Evolutionary conservation across 176 grass and related monocot genomes (phyloP).

Genomic region (Musa itinerans): DNA sequence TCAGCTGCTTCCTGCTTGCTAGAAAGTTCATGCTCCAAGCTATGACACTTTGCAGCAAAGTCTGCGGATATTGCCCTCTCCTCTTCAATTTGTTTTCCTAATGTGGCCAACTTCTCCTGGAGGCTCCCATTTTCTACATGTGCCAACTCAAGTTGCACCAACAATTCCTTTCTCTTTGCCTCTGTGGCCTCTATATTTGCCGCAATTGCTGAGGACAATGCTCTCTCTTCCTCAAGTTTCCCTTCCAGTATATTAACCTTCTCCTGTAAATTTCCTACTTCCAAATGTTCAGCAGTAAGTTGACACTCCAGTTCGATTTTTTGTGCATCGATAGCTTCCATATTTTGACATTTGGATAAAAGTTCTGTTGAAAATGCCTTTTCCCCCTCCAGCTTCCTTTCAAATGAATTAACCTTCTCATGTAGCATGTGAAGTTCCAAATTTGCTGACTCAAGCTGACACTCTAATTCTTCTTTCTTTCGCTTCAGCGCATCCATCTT

Average conservation of each 20-base stretch:
- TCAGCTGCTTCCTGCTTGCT: constrained; percentile 22
- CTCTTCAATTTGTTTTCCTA: constrained; percentile 45
- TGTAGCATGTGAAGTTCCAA: constrained; percentile 37
- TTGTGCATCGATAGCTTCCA: constrained; percentile 23
- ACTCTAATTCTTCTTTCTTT: constrained; percentile 44
- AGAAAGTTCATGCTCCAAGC: constrained; percentile 37
- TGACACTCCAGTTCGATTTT: constrained; percentile 35
- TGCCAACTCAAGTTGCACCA: constrained; percentile 30
- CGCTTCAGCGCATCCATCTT: constrained; percentile 35
- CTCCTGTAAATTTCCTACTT: constrained; percentile 35
- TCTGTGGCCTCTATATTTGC: constrained; percentile 51
- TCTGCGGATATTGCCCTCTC: constrained; percentile 26
- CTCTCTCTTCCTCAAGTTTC: constrained; percentile 54
- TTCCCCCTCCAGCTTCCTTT: constrained; percentile 34
- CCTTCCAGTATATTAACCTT: constrained; percentile 35
- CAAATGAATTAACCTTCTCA: constrained; percentile 33
- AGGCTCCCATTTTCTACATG: constrained; percentile 36
- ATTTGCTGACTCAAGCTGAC: constrained; percentile 41
- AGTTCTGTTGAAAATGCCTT: constrained; percentile 24
- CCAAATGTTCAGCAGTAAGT: constrained; percentile 21
- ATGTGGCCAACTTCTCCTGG: constrained; percentile 20
- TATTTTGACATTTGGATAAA: constrained; percentile 13
- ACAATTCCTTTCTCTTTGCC: constrained; percentile 49
- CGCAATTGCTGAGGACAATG: constrained; percentile 42
- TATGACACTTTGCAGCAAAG: constrained; percentile 30